Conservation (phyloP, 2,329 filamentous ascomycete genomes). For the Penicillium sp. region DNA sequence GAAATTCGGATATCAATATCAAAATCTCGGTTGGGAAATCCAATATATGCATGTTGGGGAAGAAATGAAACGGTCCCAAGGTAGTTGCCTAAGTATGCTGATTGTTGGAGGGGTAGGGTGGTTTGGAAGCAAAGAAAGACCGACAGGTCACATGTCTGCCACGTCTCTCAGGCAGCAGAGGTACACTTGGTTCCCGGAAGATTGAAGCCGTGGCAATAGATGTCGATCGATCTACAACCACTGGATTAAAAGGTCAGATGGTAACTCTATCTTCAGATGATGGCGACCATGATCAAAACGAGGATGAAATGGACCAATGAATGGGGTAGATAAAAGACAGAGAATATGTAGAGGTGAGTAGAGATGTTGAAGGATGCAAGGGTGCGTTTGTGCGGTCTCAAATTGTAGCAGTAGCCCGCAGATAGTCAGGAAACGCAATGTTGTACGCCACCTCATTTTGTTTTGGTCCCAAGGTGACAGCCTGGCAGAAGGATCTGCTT, state of each 20-base stretch:
- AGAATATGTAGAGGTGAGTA: not conserved
- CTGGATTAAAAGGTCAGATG: not conserved
- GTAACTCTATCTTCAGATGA: not conserved
- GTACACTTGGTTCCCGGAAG: not conserved
- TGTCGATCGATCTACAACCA: not conserved
- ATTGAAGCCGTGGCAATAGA: not conserved
- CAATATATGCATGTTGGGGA: not conserved
- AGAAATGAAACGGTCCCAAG: not conserved
- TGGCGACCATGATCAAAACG: not conserved
- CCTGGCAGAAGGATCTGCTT: accelerated
- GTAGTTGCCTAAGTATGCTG: not conserved
- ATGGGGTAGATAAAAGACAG: not conserved
- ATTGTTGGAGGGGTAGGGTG: not conserved
- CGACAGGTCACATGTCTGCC: not conserved
- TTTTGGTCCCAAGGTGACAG: not conserved
- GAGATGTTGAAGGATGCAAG: not conserved
- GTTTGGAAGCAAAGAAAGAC: not conserved
- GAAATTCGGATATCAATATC: not conserved
- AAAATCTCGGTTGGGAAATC: not conserved
- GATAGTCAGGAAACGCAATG: not conserved
- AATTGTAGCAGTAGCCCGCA: not conserved
- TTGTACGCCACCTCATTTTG: not conserved
- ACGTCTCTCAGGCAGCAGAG: not conserved
- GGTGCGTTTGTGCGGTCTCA: not conserved
- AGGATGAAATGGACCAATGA: not conserved